phyloP scores from a whole-genome alignment of 108 stramenopile genomes.

The Nannochloropsis salina region DNA sequence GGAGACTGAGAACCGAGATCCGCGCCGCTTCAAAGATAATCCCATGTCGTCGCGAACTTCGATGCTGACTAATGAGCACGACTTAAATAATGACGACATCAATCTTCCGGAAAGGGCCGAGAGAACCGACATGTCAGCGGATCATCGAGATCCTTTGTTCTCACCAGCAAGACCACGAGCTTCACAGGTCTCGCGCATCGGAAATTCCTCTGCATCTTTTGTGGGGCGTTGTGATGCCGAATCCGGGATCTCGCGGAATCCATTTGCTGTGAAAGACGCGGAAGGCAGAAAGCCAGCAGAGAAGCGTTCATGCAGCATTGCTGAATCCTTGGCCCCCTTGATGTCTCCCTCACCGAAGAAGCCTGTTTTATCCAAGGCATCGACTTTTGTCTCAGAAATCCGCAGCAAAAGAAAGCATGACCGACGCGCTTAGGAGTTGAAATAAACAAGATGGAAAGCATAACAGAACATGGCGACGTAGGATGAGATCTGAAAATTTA shows the following conservation, averaged over 20 bases:
- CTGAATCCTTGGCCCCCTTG: conserved; percentile 25
- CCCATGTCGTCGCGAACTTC: neutral
- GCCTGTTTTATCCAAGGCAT: conserved; percentile 27
- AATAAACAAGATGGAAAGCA: neutral
- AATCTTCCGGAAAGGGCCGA: neutral
- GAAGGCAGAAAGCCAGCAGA: neutral
- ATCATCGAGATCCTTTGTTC: neutral
- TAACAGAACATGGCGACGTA: neutral
- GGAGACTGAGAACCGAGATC: neutral
- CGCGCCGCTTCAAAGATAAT: neutral
- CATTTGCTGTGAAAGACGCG: neutral
- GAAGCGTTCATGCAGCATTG: conserved; percentile 26
- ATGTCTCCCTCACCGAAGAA: conserved; percentile 24
- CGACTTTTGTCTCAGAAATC: conserved; percentile 35
- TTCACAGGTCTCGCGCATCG: neutral
- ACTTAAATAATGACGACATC: neutral
- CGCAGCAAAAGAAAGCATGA: conserved; percentile 40
- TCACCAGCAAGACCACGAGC: neutral
- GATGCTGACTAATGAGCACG: neutral
- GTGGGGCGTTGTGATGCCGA: conserved; percentile 16
- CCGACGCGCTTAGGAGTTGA: conserved; percentile 18
- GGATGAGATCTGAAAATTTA: no score
- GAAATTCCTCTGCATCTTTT: conserved; percentile 21
- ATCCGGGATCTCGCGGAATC: conserved; percentile 24
- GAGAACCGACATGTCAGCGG: neutral